These are phyloP conservation scores for Trifolium fragiferum DNA, from an alignment of 306 rosid genomes.

Conservation along the genomic window DNA sequence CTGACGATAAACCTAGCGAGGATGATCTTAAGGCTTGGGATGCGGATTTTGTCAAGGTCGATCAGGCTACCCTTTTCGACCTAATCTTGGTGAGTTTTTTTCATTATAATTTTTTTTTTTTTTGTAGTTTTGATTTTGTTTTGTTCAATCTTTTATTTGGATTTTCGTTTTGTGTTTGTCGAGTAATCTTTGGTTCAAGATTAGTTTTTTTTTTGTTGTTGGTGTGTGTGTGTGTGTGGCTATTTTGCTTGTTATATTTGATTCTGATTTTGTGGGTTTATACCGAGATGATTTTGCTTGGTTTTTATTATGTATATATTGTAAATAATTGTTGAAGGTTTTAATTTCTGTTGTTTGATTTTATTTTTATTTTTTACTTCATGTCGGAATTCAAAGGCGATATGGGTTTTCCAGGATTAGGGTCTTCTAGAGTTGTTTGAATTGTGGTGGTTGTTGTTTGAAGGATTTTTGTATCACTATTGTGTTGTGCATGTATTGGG, in stretches of 20 bases:
- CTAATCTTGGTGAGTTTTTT: conserved; percentile 62
- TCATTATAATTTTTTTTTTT: background rate
- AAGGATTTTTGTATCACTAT: too few species aligned
- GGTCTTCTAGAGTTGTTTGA: too few species aligned
- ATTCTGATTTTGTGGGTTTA: too few species aligned
- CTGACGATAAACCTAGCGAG: conserved; percentile 56
- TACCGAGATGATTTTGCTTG: too few species aligned
- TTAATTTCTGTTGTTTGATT: background rate
- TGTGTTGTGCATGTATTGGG: too few species aligned
- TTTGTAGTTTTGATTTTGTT: background rate
- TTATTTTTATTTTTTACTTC: background rate
- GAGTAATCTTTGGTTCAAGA: background rate
- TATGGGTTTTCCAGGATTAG: background rate
- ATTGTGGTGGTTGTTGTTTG: background rate
- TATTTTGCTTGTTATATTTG: background rate
- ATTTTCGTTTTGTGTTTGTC: background rate
- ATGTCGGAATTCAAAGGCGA: background rate
- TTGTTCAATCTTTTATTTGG: background rate
- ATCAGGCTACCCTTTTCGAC: conserved; percentile 76
- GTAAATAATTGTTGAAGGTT: too few species aligned
- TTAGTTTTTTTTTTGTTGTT: conserved; percentile 30
- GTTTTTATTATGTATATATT: too few species aligned
- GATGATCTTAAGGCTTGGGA: conserved; percentile 76
- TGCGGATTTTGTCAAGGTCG: conserved; percentile 73
- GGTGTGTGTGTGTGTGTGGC: too few species aligned